A percentile compares a stretch with the other conserved stretches of the same genome.
These are phyloP conservation scores for Dipodascopsis tothii DNA, from an alignment of 805 yeast genomes.

Conservation along the genomic window DNA sequence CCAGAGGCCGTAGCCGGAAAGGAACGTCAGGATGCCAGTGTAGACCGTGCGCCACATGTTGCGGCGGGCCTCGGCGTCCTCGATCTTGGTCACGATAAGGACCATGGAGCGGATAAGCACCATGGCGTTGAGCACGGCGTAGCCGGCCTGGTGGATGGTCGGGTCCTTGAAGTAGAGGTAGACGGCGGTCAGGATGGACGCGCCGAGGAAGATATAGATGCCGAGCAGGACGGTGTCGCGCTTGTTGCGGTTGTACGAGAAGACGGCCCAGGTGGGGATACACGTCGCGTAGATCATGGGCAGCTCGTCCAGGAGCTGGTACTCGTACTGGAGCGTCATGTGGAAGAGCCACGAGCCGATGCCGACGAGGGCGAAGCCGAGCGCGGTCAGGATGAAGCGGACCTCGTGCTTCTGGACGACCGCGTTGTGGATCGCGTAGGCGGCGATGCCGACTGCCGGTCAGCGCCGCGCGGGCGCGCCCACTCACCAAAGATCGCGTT, in stretches of 20 bases:
- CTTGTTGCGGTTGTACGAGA: constrained; percentile 47
- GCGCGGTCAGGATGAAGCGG: constrained; percentile 61
- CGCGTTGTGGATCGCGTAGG: constrained; percentile 58
- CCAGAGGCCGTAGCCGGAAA: constrained; percentile 78
- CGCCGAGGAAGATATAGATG: constrained; percentile 43
- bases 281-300: constrained; percentile 99
- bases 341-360: constrained; percentile 93
- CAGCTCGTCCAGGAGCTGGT: constrained; percentile 85
- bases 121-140: constrained; percentile 67
- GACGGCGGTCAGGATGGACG: constrained; percentile 56
- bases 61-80: constrained; percentile 40
- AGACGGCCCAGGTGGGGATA: constrained; percentile 81
- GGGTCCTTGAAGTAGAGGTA: constrained; percentile 75
- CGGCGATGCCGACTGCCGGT: constrained; percentile 42
- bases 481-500: constrained; percentile 45
- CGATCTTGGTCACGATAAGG: constrained; percentile 48
- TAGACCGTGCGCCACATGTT: constrained; percentile 50
- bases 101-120: constrained; percentile 55
- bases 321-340: constrained; percentile 86
- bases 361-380: constrained; percentile 85
- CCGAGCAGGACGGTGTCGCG: constrained; percentile 41
- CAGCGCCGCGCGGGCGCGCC: neutral
- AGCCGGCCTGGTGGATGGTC: constrained; percentile 79
- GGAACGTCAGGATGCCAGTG: constrained; percentile 55
- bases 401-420: constrained; percentile 53